Evolutionary conservation across 2,329 filamentous ascomycete species (phyloP), one percentile per base, ranked within the genome.

Genomic region (Scedosporium minutisporum): DNA sequence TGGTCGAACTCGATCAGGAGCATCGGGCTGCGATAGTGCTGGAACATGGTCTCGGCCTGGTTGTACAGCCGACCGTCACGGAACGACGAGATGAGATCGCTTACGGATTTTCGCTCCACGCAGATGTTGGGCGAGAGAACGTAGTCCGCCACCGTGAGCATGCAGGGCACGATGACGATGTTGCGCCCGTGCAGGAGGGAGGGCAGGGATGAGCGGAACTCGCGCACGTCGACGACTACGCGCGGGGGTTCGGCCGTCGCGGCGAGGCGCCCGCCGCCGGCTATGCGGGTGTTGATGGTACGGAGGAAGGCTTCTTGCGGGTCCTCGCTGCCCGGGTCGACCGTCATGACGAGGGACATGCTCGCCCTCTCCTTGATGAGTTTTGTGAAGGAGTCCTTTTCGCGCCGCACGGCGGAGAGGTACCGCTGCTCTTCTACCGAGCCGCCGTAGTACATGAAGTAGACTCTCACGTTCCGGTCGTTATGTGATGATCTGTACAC

Each of bases 1-100:
- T 96, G 90, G 72, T 97, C 93, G 73, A 99, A 99, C 74, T 99
- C 95, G 70, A 99, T 97, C 55, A 99, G 84, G 6, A 99, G 85
- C 84, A 97, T 90, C 0, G 92, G 89, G 67, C 77, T 87, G 70
- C 89, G 89, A 83, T 99, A 99, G 76, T 97, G 87, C 72, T 91
- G 86, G 64, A 96, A 88, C 93, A 99, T 97, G 58, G 89, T 87
- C 75, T 97, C 93, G 48, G 89, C 89, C 78, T 99, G 95, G 68
- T 86, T 90, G 78, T 91, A 99, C 14, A 99, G 82, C 1, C 95
- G 88, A 12, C 95, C 95, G 72, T 96, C 93, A 67, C 88, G 88
- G 76, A 99, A 92, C 0, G 92, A 97, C 63, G 87, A 87, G 74
- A 97, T 93, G 57, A 99, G 78, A 77, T 99, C 95, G 70, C 86